These are phyloP conservation scores for Vigna hirtella DNA, from an alignment of 306 rosid genomes.

Conservation along the genomic window DNA sequence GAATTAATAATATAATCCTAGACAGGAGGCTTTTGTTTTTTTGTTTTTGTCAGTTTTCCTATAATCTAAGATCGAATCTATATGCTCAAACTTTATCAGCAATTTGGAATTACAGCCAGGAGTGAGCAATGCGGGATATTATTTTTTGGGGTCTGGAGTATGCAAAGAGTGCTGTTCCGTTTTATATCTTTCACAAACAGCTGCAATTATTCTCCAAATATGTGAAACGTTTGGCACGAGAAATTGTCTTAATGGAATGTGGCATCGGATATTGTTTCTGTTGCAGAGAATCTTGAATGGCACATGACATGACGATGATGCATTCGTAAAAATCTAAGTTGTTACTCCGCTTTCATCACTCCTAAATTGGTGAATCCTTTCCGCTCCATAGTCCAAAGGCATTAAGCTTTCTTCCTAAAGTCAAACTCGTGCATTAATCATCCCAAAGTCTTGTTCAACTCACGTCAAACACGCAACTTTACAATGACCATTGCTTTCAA, in stretches of 20 bases:
- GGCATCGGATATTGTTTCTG: background rate
- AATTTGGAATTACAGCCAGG: background rate
- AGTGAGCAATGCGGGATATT: no score
- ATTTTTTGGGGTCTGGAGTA: no score
- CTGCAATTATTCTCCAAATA: no score
- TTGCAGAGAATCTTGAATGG: background rate
- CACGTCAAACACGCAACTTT: background rate
- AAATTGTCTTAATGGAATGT: background rate
- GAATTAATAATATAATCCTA: background rate
- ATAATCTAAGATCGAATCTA: no score
- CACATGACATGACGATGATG: no score
- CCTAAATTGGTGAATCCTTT: no score
- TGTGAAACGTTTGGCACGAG: background rate
- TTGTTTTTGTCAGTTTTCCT: no score
- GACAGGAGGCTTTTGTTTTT: background rate
- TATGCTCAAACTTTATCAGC: background rate
- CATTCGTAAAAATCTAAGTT: no score
- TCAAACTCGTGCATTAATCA: background rate
- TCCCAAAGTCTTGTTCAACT: background rate
- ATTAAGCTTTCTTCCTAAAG: background rate
- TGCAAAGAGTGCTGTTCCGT: no score
- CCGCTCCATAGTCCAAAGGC: background rate
- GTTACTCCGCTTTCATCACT: no score
- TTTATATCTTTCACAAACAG: no score
- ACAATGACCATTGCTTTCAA: background rate